Evolutionary conservation across 2,329 filamentous ascomycete genomes (phyloP).

Genomic region (Hypomyces perniciosus): DNA sequence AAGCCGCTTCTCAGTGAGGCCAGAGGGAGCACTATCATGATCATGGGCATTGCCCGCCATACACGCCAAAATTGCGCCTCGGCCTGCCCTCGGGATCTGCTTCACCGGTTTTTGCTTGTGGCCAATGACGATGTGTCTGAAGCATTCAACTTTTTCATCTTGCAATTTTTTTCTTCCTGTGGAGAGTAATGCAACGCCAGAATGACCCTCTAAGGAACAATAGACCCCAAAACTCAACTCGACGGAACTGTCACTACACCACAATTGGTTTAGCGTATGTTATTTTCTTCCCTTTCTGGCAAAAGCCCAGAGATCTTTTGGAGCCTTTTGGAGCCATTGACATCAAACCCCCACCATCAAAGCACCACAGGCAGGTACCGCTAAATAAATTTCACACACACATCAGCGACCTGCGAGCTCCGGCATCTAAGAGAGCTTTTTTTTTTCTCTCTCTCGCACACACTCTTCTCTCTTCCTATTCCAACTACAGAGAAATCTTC

Average conservation of each 20-base stretch:
- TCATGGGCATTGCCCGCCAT: too few species aligned
- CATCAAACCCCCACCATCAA: not conserved
- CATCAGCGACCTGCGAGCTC: slow-evolving; percentile 6
- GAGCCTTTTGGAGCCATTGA: slow-evolving; percentile 2
- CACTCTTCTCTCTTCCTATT: not conserved
- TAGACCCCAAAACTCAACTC: slow-evolving; percentile 4
- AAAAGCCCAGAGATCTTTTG: slow-evolving; percentile 1
- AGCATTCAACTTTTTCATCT: too few species aligned
- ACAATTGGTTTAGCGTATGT: slow-evolving; percentile 3
- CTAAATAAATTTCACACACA: slow-evolving; percentile 3
- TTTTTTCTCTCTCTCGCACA: not conserved
- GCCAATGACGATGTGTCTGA: too few species aligned
- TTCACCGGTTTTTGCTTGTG: too few species aligned
- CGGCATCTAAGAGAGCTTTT: not conserved
- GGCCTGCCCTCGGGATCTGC: too few species aligned
- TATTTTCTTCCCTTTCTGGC: slow-evolving; percentile 4
- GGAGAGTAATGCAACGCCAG: too few species aligned
- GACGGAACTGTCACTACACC: slow-evolving; percentile 5
- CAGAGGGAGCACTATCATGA: too few species aligned
- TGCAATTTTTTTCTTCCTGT: too few species aligned
- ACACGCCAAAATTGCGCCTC: too few species aligned
- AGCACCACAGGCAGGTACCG: slow-evolving; percentile 7
- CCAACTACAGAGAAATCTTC: not conserved
- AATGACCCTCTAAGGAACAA: not conserved
- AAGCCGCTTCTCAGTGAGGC: too few species aligned